Percentiles rank a stretch among this genome's conserved stretches.
Conservation (phyloP, 2,329 filamentous ascomycete genomes). For the Achaetomium macrosporum region DNA sequence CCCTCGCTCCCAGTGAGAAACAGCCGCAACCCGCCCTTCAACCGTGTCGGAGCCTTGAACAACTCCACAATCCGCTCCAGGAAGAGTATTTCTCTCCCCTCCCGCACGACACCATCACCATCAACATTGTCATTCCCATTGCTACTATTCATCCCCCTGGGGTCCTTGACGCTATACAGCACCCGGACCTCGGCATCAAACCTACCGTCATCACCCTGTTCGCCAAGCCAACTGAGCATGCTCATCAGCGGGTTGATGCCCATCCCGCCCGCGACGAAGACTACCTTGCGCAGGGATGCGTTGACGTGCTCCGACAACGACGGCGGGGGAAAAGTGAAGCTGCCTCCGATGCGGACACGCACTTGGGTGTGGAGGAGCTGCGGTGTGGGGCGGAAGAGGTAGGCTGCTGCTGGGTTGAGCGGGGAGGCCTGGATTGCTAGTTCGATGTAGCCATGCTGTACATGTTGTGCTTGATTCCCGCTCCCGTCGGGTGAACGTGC, state of each 20-base stretch:
- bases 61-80: conserved; percentile 41
- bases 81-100: conserved; percentile 42
- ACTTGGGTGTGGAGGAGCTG: conserved; percentile 54
- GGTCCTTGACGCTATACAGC: conserved; percentile 53
- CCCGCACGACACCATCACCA: background rate
- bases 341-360: conserved; percentile 68
- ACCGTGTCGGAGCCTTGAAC: conserved; percentile 30
- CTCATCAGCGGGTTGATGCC: conserved; percentile 78
- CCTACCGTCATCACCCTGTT: conserved; percentile 27
- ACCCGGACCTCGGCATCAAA: conserved; percentile 44
- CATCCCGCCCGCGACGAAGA: conserved; percentile 76
- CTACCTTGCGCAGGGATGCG: conserved; percentile 47
- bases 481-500: background rate
- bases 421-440: conserved; percentile 71
- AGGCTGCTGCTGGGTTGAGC: conserved; percentile 65
- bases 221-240: conserved; percentile 58
- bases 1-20: conserved; percentile 40
- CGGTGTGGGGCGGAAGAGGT: conserved; percentile 58
- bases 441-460: conserved; percentile 52
- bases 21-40: conserved; percentile 39
- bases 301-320: conserved; percentile 26
- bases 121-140: background rate
- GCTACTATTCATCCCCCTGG: background rate
- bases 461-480: background rate
- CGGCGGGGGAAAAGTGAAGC: conserved; percentile 69